These are phyloP conservation scores for Metschnikowia similis DNA, from an alignment of 805 yeast genomes.

Conservation along the genomic window DNA sequence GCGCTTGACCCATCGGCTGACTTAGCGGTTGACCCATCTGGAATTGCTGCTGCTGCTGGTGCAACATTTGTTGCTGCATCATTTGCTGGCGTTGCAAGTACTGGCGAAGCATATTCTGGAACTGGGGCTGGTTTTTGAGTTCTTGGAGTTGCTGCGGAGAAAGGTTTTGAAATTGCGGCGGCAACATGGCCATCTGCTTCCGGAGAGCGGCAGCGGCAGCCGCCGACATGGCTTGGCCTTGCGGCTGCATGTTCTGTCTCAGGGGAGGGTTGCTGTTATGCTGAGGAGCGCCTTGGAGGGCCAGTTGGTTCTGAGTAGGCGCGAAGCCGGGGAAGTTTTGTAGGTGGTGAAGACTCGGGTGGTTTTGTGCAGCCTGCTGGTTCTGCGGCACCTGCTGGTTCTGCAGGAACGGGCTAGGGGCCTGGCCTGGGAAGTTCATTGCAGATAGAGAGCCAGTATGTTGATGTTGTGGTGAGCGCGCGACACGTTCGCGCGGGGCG, in stretches of 20 bases:
- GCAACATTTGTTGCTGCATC: slow-evolving; percentile 26
- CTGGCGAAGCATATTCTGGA: slow-evolving; percentile 37
- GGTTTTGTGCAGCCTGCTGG: background rate
- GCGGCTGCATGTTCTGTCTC: slow-evolving; percentile 7
- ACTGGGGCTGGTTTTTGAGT: slow-evolving; percentile 39
- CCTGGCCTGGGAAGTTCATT: slow-evolving; percentile 14
- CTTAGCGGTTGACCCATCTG: background rate
- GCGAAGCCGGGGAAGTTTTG: background rate
- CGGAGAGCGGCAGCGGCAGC: slow-evolving; percentile 17
- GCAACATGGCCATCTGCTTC: slow-evolving; percentile 24
- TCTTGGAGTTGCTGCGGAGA: slow-evolving; percentile 42
- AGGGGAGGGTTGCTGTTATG: background rate
- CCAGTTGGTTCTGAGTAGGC: background rate
- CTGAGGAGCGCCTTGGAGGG: background rate
- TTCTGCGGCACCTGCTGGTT: slow-evolving; percentile 5
- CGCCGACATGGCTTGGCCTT: slow-evolving; percentile 3
- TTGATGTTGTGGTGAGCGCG: background rate
- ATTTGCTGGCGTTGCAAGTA: slow-evolving; percentile 40
- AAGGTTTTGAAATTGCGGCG: slow-evolving; percentile 26
- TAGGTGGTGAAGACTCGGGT: slow-evolving; percentile 3
- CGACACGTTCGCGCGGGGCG: background rate
- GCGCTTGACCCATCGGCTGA: background rate
- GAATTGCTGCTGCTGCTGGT: slow-evolving; percentile 10
- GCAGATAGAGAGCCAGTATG: background rate
- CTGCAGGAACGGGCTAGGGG: slow-evolving; percentile 7